Percentiles rank a stretch among this genome's conserved stretches.
phyloP scores from a whole-genome alignment of 306 rosid genomes.

The Datisca glomerata region DNA sequence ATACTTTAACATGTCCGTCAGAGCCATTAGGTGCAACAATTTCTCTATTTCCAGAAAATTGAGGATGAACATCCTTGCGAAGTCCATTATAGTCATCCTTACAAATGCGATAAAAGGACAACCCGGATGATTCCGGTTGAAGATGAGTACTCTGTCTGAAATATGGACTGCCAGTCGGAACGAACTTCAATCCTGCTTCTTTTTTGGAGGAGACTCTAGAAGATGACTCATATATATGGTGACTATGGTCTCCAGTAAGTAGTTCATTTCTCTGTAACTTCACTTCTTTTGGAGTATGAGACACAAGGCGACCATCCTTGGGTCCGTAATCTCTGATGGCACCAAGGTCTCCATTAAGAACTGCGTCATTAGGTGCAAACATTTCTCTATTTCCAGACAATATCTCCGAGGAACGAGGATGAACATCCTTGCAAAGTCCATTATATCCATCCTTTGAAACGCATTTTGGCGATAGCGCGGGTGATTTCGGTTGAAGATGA shows the following conservation, averaged over 20 bases:
- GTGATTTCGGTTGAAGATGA: not conserved
- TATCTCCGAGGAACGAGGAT: too few relatives aligned
- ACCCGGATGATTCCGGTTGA: not conserved
- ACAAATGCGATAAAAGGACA: not conserved
- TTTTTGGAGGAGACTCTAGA: not conserved
- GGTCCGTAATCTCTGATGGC: not conserved
- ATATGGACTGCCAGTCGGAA: too few relatives aligned
- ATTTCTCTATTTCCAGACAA: not conserved
- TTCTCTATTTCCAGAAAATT: constrained; percentile 1
- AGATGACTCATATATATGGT: too few relatives aligned
- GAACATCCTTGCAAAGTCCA: not conserved
- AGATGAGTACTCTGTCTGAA: not conserved
- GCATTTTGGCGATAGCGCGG: not conserved
- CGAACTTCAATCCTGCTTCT: not conserved
- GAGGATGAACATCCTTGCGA: not conserved
- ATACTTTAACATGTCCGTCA: too few relatives aligned
- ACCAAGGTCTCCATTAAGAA: not conserved
- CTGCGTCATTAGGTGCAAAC: too few relatives aligned
- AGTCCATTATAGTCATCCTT: not conserved
- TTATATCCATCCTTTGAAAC: not conserved
- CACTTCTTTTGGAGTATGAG: constrained; percentile 1
- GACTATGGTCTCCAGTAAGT: not conserved
- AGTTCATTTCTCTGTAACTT: not conserved
- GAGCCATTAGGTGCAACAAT: too few relatives aligned
- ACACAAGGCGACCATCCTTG: not conserved